A percentile compares a stretch with the other conserved stretches of the same genome.
These are phyloP conservation scores for Tylopilus felleus DNA, from an alignment of 768 basidiomycete species.

Conservation along the genomic window DNA sequence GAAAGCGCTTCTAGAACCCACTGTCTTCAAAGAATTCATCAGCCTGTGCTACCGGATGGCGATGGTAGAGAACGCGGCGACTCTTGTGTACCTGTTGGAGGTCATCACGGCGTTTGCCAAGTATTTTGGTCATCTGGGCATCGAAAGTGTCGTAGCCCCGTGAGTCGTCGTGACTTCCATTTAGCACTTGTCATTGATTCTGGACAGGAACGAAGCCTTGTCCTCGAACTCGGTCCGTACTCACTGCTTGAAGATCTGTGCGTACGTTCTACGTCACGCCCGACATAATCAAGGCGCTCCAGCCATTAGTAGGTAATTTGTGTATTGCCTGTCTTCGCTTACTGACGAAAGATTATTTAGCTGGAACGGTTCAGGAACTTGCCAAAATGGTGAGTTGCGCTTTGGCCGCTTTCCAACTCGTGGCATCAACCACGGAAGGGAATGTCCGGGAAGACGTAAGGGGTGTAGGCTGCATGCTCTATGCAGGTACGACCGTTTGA, in stretches of 20 bases:
- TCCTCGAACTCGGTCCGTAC: constrained; percentile 36
- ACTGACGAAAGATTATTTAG: constrained; percentile 22
- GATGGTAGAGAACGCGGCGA: constrained; percentile 73
- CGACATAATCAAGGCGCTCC: constrained; percentile 54
- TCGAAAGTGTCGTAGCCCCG: constrained; percentile 23
- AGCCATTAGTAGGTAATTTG: constrained; percentile 43
- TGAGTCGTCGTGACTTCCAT: neutral
- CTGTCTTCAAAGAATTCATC: constrained; percentile 87
- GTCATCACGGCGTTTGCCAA: constrained; percentile 58
- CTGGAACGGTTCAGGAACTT: constrained; percentile 50
- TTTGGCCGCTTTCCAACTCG: constrained; percentile 56
- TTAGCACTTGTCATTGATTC: constrained; percentile 1
- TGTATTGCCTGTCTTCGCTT: constrained; percentile 2
- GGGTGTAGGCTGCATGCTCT: constrained; percentile 74
- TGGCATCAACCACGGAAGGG: constrained; percentile 55
- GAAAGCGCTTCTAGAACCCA: constrained; percentile 71
- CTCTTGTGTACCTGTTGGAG: constrained; percentile 72
- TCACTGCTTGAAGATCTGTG: constrained; percentile 81
- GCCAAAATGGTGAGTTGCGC: constrained; percentile 61
- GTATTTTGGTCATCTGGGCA: constrained; percentile 30
- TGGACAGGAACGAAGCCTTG: constrained; percentile 31
- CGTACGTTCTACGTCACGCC: constrained; percentile 72
- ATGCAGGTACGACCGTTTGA: constrained; percentile 50
- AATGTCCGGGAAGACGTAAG: constrained; percentile 71
- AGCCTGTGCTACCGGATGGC: constrained; percentile 87